Evolutionary conservation across 345 rosid genomes (phyloP), one percentile per base, ranked within the genome.

Genomic region (Fremontodendron californicum): DNA sequence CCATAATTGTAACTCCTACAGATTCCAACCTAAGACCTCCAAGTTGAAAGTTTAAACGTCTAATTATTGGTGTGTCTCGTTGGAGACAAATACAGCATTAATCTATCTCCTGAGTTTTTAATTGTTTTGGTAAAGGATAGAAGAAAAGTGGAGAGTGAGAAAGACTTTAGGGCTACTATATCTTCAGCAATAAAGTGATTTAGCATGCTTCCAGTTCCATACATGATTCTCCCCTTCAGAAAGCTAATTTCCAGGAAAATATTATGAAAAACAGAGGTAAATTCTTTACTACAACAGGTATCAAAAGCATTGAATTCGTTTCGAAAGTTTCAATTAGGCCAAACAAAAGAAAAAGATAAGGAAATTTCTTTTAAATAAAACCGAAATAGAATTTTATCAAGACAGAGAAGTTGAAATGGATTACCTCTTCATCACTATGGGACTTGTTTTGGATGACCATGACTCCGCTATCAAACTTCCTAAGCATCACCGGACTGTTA

Each of bases 381-480:
- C 45, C 8, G 11, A 68, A 11, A 68, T 5, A 54, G 42, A 35
- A 64, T 48, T 76, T 67, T 54, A 61, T 39, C 23, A 54, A 62
- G 8, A 55, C 45, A 52, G 45, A 73, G 31, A 79, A 65, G 67
- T 23, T 6, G 80, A 78, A 77, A 76, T 71, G 46, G 76, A 79
- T 62, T 78, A 96, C 98, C 98, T 96, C 97, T 72, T 90, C 97
- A 65, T 96, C 99, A 43, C 97, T 91, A 58, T 92, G 95, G 82
- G 97, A 86, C 86, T 96, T 93, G 80, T 86, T 91, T 81, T 93
- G 99, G 87, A 96, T 90, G 82, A 92, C 97, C 93, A 87, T 90
- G 60, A 92, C 99, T 84, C 98, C 98, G 29, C 99, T 96, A 85
- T 96, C 98, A 77, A 96, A 96, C 81, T 93, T 96, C 85, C 99